These are phyloP conservation scores for Vicia faba DNA, from an alignment of 306 rosid genomes.

Conservation along the genomic window DNA sequence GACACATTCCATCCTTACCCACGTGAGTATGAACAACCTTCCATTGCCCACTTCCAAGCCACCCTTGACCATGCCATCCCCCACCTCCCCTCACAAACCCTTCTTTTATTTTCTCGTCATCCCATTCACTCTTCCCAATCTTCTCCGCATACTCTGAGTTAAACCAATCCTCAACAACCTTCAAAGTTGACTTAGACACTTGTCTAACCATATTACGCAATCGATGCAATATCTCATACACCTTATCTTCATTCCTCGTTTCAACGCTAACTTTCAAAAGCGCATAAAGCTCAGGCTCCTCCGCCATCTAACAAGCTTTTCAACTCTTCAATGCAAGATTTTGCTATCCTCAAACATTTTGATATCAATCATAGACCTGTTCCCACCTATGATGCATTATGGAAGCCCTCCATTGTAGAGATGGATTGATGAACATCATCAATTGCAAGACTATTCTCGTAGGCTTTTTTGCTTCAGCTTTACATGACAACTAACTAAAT, in stretches of 20 bases:
- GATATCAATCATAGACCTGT: too few relatives aligned
- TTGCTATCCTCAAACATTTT: too few relatives aligned
- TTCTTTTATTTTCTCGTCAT: constrained; percentile 53
- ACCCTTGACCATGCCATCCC: constrained; percentile 98
- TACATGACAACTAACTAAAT: too few relatives aligned
- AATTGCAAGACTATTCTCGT: too few relatives aligned
- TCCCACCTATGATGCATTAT: too few relatives aligned
- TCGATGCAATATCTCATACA: constrained; percentile 77
- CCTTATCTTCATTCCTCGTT: constrained; percentile 55
- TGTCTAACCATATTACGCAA: constrained; percentile 71
- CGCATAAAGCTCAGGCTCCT: constrained; percentile 78
- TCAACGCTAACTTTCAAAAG: constrained; percentile 61
- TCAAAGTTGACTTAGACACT: constrained; percentile 68
- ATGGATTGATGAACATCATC: too few relatives aligned
- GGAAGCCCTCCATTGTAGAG: too few relatives aligned
- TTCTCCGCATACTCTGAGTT: constrained; percentile 52
- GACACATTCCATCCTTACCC: constrained; percentile 61
- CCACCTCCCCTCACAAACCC: constrained; percentile 76
- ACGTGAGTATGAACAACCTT: constrained; percentile 66
- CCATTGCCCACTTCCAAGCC: constrained; percentile 93
- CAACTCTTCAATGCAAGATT: too few relatives aligned
- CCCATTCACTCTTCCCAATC: constrained; percentile 66
- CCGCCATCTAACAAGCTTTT: too few relatives aligned
- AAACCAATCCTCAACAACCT: constrained; percentile 73
- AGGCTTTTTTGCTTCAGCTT: too few relatives aligned